These are phyloP conservation scores for Termitomyces sp. DNA, from an alignment of 768 basidiomycete species.

Conservation along the genomic window DNA sequence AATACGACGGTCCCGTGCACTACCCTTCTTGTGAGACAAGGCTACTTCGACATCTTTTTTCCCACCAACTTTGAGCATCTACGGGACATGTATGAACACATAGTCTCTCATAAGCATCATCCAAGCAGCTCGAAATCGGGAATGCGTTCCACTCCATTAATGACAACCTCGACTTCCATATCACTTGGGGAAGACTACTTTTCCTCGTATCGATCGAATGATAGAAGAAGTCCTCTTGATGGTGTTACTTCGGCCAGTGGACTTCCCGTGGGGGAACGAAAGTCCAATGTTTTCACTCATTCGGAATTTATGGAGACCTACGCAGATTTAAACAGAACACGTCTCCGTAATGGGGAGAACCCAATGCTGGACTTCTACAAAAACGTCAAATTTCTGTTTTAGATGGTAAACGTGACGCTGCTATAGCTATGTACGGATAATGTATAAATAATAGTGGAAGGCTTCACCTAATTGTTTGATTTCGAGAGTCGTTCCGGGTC, in stretches of 20 bases:
- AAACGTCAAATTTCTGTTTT: conserved; percentile 94
- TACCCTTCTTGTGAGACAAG: conserved; percentile 89
- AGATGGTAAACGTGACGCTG: conserved; percentile 5
- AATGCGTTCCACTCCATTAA: conserved; percentile 50
- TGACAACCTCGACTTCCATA: conserved; percentile 45
- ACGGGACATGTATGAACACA: conserved; percentile 86
- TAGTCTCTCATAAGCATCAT: conserved; percentile 57
- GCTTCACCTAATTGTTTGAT: conserved; percentile 71
- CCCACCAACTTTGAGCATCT: conserved; percentile 86
- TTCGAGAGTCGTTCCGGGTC: conserved; percentile 56
- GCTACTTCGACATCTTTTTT: conserved; percentile 99
- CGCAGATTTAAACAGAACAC: conserved; percentile 70
- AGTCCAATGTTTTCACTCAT: conserved; percentile 83
- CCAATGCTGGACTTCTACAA: conserved; percentile 87
- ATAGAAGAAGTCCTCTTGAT: conserved; percentile 61
- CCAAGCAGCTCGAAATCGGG: conserved; percentile 21
- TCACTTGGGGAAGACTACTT: conserved; percentile 66
- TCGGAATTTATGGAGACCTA: conserved; percentile 87
- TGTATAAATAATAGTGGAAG: conserved; percentile 80
- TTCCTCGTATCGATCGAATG: conserved; percentile 56
- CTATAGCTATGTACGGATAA: conserved; percentile 41
- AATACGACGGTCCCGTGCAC: conserved; percentile 85
- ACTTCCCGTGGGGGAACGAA: conserved; percentile 76
- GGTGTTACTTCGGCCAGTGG: conserved; percentile 75
- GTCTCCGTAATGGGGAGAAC: conserved; percentile 78